Base-by-base conservation (phyloP, 2,329 filamentous ascomycete species). In the Hymenoscyphus occultus region DNA sequence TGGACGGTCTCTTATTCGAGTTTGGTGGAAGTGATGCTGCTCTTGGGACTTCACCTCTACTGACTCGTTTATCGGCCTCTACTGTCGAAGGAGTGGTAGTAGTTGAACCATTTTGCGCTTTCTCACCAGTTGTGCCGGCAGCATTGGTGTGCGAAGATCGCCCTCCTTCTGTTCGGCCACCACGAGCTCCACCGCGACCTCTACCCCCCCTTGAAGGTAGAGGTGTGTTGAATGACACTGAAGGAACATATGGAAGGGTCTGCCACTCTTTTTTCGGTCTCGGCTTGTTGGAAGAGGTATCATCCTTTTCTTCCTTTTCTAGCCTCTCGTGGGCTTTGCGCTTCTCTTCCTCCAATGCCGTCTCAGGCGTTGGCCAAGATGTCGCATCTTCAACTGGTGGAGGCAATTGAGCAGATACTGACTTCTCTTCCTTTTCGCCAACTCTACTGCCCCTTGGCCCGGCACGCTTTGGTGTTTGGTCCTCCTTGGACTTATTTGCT, bases 351-450 rank as follows among this genome's bases (percentile, higher is more conserved):
- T 89, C 87, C 61, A 89, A 86, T 1, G 88, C 90, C 60, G 83
- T 88, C 71, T 97, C 92, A 0, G 93, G 93, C 2, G 94, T 98
- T 16, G 95, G 95, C 95, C 95, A 99, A 22, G 88, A 88, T 62
- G 86, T 81, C 60, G 91, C 84, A 76, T 98, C 93, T 65, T 85
- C 87, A 58, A 92, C 89, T 1, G 91, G 83, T 32, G 91, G 91
- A 40, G 85, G 81, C 54, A 79, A 75, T 57, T 77, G 73, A 14
- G 74, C 75, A n/a, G 66, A 58, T 28, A 70, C 60, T 56, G 64
- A 61, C 64, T 75, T 77, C 61, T 75, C 76, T 64, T 74, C 76
- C 61, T 71, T 75, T 42, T 76, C 74, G 39, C 35, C 51, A 5
- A 42, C 57, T 65, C 71, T 72, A 64, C 67, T 74, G 31, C 73